phyloP scores from a whole-genome alignment of 2,329 filamentous ascomycete species.

The Claviceps digitariae region DNA sequence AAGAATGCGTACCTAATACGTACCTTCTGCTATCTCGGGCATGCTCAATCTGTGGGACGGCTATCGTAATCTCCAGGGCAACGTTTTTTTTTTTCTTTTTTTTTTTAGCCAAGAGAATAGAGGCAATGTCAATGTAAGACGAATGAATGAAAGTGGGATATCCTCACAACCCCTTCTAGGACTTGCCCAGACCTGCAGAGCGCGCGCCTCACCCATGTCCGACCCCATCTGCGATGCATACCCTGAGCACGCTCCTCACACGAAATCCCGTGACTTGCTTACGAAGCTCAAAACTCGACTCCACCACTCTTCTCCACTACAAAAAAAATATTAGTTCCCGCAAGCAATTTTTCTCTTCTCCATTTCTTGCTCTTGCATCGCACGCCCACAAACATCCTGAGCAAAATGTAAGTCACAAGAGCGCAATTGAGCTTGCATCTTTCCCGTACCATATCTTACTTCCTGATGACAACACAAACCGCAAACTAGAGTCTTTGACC shows the following conservation, averaged over 20 bases:
- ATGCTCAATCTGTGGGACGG: slow-evolving; percentile 22
- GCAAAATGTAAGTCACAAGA: slow-evolving; percentile 8
- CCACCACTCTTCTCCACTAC: slow-evolving; percentile 10
- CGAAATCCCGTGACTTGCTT: slow-evolving; percentile 20
- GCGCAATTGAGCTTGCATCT: background rate
- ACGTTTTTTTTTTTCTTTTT: background rate
- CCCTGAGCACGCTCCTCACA: slow-evolving; percentile 13
- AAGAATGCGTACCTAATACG: background rate
- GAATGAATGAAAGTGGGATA: too few relatives aligned
- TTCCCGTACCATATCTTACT: slow-evolving; percentile 12
- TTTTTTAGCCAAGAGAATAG: too few relatives aligned
- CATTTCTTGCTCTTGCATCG: slow-evolving; percentile 5
- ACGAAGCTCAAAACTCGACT: slow-evolving; percentile 7
- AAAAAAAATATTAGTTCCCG: slow-evolving; percentile 13
- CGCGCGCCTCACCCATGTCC: background rate
- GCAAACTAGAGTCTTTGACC: slow-evolving; percentile 99
- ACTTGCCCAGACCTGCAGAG: too few relatives aligned
- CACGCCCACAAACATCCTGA: slow-evolving; percentile 1
- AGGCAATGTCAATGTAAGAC: too few relatives aligned
- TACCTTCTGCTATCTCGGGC: slow-evolving; percentile 52
- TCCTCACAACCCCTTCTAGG: too few relatives aligned
- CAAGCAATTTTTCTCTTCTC: slow-evolving; percentile 13
- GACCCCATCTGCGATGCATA: background rate
- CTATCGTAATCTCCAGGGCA: background rate
- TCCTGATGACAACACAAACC: slow-evolving; percentile 75